Conservation (phyloP, 208 protist species). For the Kentomonas sorsogonicus region DNA sequence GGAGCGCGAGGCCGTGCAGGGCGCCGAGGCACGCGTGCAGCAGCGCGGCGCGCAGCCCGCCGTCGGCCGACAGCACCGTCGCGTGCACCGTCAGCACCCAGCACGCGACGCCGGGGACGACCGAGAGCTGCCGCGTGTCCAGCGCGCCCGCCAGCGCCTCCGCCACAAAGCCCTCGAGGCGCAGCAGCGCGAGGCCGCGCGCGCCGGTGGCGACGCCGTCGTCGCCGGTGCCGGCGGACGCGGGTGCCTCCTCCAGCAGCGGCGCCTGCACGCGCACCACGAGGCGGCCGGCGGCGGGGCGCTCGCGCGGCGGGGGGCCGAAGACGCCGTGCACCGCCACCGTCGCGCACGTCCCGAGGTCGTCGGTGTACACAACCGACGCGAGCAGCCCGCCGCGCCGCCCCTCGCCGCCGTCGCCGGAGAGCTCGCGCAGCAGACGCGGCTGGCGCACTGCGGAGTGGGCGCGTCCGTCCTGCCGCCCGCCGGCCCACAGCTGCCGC, state of each 20-base stretch:
- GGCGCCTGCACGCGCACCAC: conserved; percentile 62
- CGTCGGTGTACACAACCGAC: conserved; percentile 72
- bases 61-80: conserved; percentile 69
- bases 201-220: conserved; percentile 11
- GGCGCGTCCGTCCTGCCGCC: conserved; percentile 52
- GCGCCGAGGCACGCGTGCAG: conserved; percentile 70
- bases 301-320: conserved; percentile 48
- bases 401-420: background rate
- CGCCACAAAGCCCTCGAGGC: conserved; percentile 64
- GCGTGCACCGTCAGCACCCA: conserved; percentile 75
- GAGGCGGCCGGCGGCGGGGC: conserved; percentile 56
- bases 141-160: conserved; percentile 48
- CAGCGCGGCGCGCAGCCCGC: conserved; percentile 47
- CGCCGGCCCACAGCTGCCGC: conserved; percentile 28
- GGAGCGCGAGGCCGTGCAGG: conserved; percentile 49
- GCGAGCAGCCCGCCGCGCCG: conserved; percentile 41
- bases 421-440: conserved; percentile 41
- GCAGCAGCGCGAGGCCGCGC: conserved; percentile 50
- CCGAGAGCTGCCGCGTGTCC: conserved; percentile 42
- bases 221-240: conserved; percentile 4
- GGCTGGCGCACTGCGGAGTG: conserved; percentile 40
- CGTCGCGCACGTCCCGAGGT: conserved; percentile 48
- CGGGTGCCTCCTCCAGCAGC: conserved; percentile 37
- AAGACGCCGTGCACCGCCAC: conserved; percentile 67
- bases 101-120: conserved; percentile 71